A percentile compares a stretch with the other conserved stretches of the same genome.
These are phyloP conservation scores for Hibiscus syriacus DNA, from an alignment of 345 rosid genomes.

Conservation along the genomic window DNA sequence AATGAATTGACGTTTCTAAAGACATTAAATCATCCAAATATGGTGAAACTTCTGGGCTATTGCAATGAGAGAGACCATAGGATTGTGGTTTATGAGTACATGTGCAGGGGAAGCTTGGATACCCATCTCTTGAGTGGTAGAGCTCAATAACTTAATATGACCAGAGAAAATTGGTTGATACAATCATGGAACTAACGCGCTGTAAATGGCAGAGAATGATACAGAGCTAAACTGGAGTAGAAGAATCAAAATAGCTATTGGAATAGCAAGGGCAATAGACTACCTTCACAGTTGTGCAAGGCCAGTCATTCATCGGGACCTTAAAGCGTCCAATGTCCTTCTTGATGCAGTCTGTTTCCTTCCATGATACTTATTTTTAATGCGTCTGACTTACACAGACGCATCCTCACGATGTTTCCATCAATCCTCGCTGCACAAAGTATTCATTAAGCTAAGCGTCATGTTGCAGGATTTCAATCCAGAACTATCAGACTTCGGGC, in stretches of 20 bases:
- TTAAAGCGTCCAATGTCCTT: conserved; percentile 40
- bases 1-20: conserved; percentile 27
- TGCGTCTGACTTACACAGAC: background rate
- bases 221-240: conserved; percentile 29
- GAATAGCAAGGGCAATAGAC: conserved; percentile 41
- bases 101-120: conserved; percentile 39
- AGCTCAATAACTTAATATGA: background rate
- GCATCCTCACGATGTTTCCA: background rate
- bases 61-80: conserved; percentile 30
- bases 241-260: conserved; percentile 39
- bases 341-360: conserved; percentile 26
- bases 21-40: conserved; percentile 38
- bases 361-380: background rate
- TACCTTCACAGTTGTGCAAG: conserved; percentile 30
- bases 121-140: conserved; percentile 34
- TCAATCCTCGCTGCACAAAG: background rate
- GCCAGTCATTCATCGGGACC: conserved; percentile 40
- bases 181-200: background rate
- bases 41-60: conserved; percentile 39
- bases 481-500: conserved; percentile 43
- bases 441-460: background rate
- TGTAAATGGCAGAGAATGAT: conserved; percentile 14
- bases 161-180: background rate
- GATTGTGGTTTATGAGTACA: conserved; percentile 39
- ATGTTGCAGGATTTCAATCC: conserved; percentile 37